These are phyloP conservation scores for Dacryopinax primogenitus DNA, from an alignment of 768 basidiomycete genomes.

Conservation along the genomic window DNA sequence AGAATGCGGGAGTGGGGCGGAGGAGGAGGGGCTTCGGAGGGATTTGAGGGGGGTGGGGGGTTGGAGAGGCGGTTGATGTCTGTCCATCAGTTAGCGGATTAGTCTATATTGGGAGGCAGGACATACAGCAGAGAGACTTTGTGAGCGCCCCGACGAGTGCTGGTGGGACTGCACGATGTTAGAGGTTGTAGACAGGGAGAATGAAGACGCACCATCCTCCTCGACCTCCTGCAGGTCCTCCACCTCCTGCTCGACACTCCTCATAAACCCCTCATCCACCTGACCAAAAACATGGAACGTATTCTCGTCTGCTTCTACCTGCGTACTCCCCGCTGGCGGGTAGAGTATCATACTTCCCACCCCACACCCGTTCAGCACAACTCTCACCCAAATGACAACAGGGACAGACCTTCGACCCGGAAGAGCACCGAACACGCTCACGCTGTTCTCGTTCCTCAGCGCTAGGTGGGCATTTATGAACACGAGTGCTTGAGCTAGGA, in stretches of 20 bases:
- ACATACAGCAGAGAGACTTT: slow-evolving; percentile 78
- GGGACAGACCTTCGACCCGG: slow-evolving; percentile 59
- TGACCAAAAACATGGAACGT: slow-evolving; percentile 72
- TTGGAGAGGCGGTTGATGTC: slow-evolving; percentile 51
- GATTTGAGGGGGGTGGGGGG: slow-evolving; percentile 22
- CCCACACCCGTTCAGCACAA: background rate
- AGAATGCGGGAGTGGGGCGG: slow-evolving; percentile 46
- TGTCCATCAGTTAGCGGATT: slow-evolving; percentile 25
- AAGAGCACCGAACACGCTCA: slow-evolving; percentile 84
- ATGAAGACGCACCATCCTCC: slow-evolving; percentile 37
- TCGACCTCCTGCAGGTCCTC: slow-evolving; percentile 38
- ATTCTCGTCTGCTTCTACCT: slow-evolving; percentile 50
- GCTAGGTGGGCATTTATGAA: slow-evolving; percentile 92
- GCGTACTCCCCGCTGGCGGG: slow-evolving; percentile 39
- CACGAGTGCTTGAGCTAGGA: slow-evolving; percentile 74
- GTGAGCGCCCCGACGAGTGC: slow-evolving; percentile 80
- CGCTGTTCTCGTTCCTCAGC: slow-evolving; percentile 75
- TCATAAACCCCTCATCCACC: slow-evolving; percentile 54
- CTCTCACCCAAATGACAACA: background rate
- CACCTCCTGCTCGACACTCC: slow-evolving; percentile 49
- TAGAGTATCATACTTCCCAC: slow-evolving; percentile 59
- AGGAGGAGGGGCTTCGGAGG: slow-evolving; percentile 21
- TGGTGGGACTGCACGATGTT: slow-evolving; percentile 36
- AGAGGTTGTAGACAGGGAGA: slow-evolving; percentile 12
- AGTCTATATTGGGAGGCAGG: slow-evolving; percentile 30